Evolutionary conservation across 345 rosid genomes (phyloP).

Genomic region (Ricinus communis): DNA sequence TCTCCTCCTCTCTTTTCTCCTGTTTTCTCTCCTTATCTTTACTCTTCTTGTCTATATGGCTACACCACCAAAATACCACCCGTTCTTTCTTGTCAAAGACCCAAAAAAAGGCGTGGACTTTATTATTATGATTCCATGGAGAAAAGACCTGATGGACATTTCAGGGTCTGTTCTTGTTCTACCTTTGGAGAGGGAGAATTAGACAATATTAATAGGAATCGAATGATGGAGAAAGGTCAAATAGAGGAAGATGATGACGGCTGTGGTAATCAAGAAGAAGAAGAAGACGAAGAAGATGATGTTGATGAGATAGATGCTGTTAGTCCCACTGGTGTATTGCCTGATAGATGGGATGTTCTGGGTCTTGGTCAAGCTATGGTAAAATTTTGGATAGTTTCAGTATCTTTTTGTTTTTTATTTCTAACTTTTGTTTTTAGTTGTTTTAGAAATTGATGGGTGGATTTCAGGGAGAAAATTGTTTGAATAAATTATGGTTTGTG

Average conservation of each 20-base stretch:
- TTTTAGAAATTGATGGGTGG: background rate
- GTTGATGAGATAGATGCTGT: constrained; percentile 27
- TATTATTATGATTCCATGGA: constrained; percentile 35
- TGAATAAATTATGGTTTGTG: background rate
- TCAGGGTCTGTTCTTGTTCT: constrained; percentile 32
- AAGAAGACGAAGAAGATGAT: constrained; percentile 29
- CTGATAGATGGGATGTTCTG: constrained; percentile 87
- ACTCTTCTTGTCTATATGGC: constrained; percentile 32
- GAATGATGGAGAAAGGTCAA: constrained; percentile 32
- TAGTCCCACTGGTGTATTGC: constrained; percentile 40
- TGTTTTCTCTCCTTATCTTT: constrained; percentile 39
- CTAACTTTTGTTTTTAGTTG: background rate
- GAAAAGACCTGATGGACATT: constrained; percentile 25
- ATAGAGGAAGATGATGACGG: constrained; percentile 41
- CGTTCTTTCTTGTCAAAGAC: constrained; percentile 22
- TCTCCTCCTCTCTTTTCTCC: constrained; percentile 34
- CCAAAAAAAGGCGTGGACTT: constrained; percentile 21
- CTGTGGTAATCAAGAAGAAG: constrained; percentile 31
- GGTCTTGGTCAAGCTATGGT: constrained; percentile 99
- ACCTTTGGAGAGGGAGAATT: constrained; percentile 32
- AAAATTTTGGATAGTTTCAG: background rate
- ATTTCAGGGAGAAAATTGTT: background rate
- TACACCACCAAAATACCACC: constrained; percentile 4
- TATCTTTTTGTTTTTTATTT: background rate
- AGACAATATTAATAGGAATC: constrained; percentile 26